Evolutionary conservation across 1,284 basidiomycete species (phyloP).

Genomic region (Cryptococcus sp.): DNA sequence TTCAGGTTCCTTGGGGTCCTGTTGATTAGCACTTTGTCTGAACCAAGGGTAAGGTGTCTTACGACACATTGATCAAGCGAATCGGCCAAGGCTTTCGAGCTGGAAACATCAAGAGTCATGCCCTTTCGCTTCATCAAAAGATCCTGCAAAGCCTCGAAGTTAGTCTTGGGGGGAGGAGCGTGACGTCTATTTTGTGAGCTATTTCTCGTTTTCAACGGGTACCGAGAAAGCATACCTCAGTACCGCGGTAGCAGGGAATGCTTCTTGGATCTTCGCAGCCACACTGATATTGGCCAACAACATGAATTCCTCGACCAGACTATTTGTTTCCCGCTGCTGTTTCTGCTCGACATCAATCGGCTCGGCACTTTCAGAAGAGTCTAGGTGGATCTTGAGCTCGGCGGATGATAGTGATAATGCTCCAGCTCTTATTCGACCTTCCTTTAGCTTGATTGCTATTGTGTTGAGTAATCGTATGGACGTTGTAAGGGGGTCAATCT

Average conservation of each 20-base stretch:
- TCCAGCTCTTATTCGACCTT: slow-evolving; percentile 83
- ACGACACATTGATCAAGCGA: slow-evolving; percentile 86
- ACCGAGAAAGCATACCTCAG: slow-evolving; percentile 57
- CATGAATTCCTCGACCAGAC: slow-evolving; percentile 99
- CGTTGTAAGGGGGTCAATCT: slow-evolving; percentile 76
- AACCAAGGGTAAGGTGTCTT: slow-evolving; percentile 26
- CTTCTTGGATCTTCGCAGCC: slow-evolving; percentile 84
- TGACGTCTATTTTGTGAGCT: slow-evolving; percentile 64
- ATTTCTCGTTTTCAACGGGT: not conserved
- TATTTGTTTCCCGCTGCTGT: slow-evolving; percentile 87
- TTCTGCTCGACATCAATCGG: slow-evolving; percentile 99
- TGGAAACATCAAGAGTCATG: slow-evolving; percentile 83
- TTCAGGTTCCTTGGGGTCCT: slow-evolving; percentile 75
- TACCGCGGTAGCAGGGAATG: slow-evolving; percentile 93
- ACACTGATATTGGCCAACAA: slow-evolving; percentile 95
- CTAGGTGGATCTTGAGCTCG: slow-evolving; percentile 94
- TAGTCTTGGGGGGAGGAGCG: slow-evolving; percentile 82
- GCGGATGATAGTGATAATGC: slow-evolving; percentile 96
- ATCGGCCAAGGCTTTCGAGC: slow-evolving; percentile 81
- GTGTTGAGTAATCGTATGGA: slow-evolving; percentile 86
- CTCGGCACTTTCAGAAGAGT: slow-evolving; percentile 85
- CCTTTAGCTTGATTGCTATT: slow-evolving; percentile 81
- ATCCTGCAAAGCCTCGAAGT: slow-evolving; percentile 95
- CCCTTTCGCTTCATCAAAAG: slow-evolving; percentile 82
- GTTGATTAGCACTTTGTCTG: not conserved